phyloP scores from a whole-genome alignment of 208 protist genomes.

The Trypanosomatidae sp. region DNA sequence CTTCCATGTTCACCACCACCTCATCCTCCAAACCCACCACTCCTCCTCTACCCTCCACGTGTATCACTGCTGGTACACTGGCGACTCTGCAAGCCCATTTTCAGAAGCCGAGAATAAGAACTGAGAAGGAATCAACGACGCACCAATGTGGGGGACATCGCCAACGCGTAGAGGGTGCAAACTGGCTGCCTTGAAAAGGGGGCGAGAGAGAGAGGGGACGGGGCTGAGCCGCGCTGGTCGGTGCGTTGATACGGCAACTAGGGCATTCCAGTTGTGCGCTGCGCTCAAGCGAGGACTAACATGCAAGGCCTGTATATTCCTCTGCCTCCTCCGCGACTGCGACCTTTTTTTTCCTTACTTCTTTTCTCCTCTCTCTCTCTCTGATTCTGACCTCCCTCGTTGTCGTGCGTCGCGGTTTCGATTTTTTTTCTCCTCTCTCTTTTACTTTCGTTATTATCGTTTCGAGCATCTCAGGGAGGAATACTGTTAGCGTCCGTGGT shows the following conservation, averaged over 20 bases:
- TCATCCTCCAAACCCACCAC: not conserved
- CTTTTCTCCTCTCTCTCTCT: not conserved
- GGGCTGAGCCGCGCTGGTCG: not conserved
- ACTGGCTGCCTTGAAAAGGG: not conserved
- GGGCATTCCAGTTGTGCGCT: not conserved
- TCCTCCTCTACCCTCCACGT: not conserved
- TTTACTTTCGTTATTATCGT: slow-evolving; percentile 1
- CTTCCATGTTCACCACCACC: not conserved
- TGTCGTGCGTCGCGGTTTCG: not conserved
- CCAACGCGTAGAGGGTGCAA: not conserved
- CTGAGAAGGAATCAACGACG: not conserved
- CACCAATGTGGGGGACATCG: not conserved
- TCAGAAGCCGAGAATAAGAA: not conserved
- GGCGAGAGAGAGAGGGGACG: not conserved
- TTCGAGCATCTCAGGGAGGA: not conserved
- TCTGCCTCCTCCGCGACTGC: not conserved
- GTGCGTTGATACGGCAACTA: not conserved
- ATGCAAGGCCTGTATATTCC: not conserved
- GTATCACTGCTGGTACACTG: not conserved
- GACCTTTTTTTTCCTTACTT: slow-evolving; percentile 3
- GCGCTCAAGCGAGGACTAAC: not conserved
- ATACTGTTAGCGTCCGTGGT: not conserved
- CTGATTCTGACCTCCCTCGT: not conserved
- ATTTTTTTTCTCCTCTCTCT: not conserved
- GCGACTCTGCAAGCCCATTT: not conserved